Conservation (phyloP, 2,329 filamentous ascomycete genomes). For the Cercospora beticola region DNA sequence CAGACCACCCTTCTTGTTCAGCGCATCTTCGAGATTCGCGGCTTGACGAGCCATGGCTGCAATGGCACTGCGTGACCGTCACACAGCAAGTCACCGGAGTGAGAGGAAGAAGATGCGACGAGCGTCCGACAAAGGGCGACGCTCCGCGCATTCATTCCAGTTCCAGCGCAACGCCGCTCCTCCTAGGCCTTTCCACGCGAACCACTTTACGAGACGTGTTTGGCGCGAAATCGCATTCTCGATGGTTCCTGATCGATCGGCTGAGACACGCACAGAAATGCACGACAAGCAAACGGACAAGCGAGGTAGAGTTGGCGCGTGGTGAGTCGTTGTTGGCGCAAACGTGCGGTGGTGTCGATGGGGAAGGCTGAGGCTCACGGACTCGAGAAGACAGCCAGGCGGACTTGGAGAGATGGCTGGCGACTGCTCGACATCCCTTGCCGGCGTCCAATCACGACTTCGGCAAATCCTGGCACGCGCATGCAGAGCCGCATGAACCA, state of each 20-base stretch:
- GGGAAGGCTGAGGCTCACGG: background rate
- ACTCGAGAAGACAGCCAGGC: background rate
- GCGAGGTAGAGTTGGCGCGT: background rate
- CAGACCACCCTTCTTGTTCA: slow-evolving; percentile 67
- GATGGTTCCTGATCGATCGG: background rate
- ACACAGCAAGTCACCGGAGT: background rate
- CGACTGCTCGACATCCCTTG: background rate
- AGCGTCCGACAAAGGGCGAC: slow-evolving; percentile 1
- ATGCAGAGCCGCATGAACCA: slow-evolving; percentile 5
- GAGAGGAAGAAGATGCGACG: background rate
- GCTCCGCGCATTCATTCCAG: slow-evolving; percentile 4
- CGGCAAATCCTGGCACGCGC: slow-evolving; percentile 1
- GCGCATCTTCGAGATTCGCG: slow-evolving; percentile 45
- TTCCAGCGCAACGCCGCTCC: slow-evolving; percentile 5
- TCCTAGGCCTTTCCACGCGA: slow-evolving; percentile 1
- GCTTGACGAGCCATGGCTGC: slow-evolving; percentile 33
- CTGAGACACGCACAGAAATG: background rate
- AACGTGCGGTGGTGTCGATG: background rate
- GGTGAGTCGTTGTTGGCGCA: background rate
- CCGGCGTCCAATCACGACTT: background rate
- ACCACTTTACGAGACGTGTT: slow-evolving; percentile 3
- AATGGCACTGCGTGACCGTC: background rate
- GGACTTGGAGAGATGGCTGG: background rate
- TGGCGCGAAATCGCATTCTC: background rate
- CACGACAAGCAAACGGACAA: background rate